Percentiles rank a stretch among this genome's conserved stretches.
These are phyloP conservation scores for Yamadazyma atlantica DNA, from an alignment of 1,139 yeast species.

Conservation along the genomic window DNA sequence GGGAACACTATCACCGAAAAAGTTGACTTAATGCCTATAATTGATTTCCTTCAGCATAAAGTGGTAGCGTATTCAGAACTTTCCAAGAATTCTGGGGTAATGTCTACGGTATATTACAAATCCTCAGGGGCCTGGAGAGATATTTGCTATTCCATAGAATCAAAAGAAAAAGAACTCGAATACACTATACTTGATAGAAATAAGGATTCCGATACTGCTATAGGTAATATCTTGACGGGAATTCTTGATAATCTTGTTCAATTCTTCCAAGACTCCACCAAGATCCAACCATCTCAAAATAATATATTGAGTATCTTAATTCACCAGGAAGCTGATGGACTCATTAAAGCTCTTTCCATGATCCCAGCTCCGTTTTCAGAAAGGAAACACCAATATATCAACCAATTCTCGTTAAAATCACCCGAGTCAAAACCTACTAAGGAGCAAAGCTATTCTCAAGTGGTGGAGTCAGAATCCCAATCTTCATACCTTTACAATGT, in stretches of 20 bases:
- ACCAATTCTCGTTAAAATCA: conserved; percentile 4
- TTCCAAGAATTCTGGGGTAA: conserved; percentile 23
- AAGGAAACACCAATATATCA: conserved; percentile 4
- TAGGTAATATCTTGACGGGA: conserved; percentile 6
- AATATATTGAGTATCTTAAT: conserved; percentile 5
- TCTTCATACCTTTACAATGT: conserved; percentile 16
- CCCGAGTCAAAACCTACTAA: not conserved
- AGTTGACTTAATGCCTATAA: conserved; percentile 36
- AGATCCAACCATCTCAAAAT: not conserved
- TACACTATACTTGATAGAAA: conserved; percentile 8
- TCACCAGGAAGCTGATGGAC: conserved; percentile 13
- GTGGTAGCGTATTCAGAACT: conserved; percentile 30
- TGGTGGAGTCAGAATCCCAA: conserved; percentile 2
- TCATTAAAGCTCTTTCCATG: conserved; percentile 13
- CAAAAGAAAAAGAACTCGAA: conserved; percentile 27
- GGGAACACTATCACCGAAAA: conserved; percentile 34
- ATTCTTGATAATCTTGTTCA: not conserved
- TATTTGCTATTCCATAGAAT: conserved; percentile 26
- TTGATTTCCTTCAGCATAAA: conserved; percentile 28
- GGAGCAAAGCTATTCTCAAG: not conserved
- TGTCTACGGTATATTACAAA: conserved; percentile 31
- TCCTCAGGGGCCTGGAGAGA: conserved; percentile 40
- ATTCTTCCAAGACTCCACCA: not conserved
- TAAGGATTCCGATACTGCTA: conserved; percentile 7
- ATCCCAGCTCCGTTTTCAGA: conserved; percentile 7